phyloP scores from a whole-genome alignment of 306 rosid species.

The Gleditsia sinensis region DNA sequence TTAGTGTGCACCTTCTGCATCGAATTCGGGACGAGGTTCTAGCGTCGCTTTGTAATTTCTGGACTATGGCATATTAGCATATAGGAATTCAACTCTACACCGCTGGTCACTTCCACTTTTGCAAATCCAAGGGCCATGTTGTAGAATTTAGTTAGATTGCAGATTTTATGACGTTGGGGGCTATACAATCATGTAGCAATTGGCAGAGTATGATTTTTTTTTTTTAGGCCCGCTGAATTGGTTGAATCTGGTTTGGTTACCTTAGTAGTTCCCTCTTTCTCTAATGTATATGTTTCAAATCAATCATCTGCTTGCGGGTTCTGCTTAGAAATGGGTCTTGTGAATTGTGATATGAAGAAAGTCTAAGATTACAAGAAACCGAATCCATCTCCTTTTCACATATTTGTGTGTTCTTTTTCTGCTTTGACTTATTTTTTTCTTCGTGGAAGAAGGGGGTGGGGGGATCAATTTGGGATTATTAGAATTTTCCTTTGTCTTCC shows the following conservation, averaged over 20 bases:
- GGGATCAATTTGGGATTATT: neutral
- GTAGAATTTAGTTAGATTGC: neutral
- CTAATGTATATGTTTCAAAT: neutral
- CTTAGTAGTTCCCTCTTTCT: neutral
- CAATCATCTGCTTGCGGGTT: neutral
- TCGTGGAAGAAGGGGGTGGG: neutral
- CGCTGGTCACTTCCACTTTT: neutral
- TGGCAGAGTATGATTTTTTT: neutral
- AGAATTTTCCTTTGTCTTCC: conserved; percentile 1
- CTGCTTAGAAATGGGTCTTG: neutral
- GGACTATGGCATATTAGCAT: too few species aligned
- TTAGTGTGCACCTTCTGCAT: neutral
- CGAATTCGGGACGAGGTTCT: neutral
- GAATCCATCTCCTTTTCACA: neutral
- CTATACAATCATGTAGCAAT: neutral
- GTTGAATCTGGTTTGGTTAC: neutral
- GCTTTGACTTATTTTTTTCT: neutral
- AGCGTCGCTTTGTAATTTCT: neutral
- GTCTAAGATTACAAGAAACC: neutral
- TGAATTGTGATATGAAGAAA: neutral
- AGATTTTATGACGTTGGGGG: neutral
- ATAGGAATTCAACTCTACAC: neutral
- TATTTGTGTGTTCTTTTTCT: neutral
- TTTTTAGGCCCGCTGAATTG: neutral
- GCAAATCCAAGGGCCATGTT: neutral